These are phyloP conservation scores for Metschnikowia hibisci DNA, from an alignment of 805 yeast genomes.

Conservation along the genomic window DNA sequence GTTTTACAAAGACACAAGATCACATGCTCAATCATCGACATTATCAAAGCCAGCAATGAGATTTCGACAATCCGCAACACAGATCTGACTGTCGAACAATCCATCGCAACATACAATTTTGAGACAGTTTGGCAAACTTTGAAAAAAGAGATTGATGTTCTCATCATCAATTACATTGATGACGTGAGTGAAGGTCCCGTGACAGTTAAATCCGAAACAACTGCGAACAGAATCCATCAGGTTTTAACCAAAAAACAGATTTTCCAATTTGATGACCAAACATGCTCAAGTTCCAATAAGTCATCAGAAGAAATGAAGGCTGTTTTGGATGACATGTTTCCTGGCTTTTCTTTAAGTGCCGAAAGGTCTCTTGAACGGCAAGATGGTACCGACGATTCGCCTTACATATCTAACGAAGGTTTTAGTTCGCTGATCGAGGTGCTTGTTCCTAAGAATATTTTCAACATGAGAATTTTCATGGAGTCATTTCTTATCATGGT, in stretches of 20 bases:
- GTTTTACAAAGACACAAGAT: slow-evolving; percentile 70
- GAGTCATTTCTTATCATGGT: slow-evolving; percentile 70
- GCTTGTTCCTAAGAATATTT: slow-evolving; percentile 64
- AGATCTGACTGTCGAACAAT: slow-evolving; percentile 9
- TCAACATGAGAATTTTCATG: slow-evolving; percentile 74
- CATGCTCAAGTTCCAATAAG: slow-evolving; percentile 14
- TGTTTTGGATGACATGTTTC: slow-evolving; percentile 60
- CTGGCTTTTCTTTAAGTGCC: slow-evolving; percentile 49
- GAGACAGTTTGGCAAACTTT: slow-evolving; percentile 29
- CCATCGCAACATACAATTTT: slow-evolving; percentile 17
- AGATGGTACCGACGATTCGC: slow-evolving; percentile 21
- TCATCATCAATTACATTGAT: slow-evolving; percentile 33
- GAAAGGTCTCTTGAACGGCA: slow-evolving; percentile 6
- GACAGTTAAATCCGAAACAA: slow-evolving; percentile 4
- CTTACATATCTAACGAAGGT: slow-evolving; percentile 59
- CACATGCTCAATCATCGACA: slow-evolving; percentile 51
- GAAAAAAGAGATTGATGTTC: slow-evolving; percentile 29
- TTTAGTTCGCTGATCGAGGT: slow-evolving; percentile 55
- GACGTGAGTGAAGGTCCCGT: slow-evolving; percentile 16
- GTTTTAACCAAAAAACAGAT: slow-evolving; percentile 24
- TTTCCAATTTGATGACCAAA: slow-evolving; percentile 33
- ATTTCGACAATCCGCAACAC: slow-evolving; percentile 10
- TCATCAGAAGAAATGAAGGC: slow-evolving; percentile 27
- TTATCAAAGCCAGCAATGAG: slow-evolving; percentile 23
- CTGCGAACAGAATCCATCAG: slow-evolving; percentile 20